Evolutionary conservation across 176 grass and related monocot species (phyloP).

Genomic region (Dendrocalamus sinicus): DNA sequence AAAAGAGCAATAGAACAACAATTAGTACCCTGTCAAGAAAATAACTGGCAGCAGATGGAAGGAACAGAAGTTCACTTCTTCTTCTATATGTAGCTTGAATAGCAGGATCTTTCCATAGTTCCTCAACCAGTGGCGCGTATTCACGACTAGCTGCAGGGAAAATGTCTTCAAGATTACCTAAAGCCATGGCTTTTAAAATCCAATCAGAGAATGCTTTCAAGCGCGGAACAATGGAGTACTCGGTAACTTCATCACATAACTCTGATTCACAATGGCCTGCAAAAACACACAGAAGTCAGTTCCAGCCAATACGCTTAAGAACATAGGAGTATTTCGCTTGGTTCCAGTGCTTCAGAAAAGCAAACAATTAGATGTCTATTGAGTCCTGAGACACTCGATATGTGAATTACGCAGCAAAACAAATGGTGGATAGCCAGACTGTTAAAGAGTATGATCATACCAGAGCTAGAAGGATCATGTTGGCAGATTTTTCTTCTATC

Average conservation of each 20-base stretch:
- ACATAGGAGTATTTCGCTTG: background rate
- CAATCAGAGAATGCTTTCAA: constrained; percentile 88
- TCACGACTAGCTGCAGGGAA: constrained; percentile 84
- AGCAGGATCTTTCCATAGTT: constrained; percentile 93
- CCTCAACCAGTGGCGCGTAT: constrained; percentile 91
- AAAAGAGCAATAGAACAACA: background rate
- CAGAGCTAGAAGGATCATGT: constrained; percentile 55
- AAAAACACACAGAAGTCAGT: constrained; percentile 30
- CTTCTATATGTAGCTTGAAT: constrained; percentile 89
- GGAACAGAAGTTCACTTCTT: constrained; percentile 66
- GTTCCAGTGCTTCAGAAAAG: constrained; percentile 26
- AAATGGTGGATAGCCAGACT: background rate
- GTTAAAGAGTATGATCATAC: constrained; percentile 32
- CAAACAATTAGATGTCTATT: background rate
- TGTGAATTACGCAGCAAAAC: constrained; percentile 19
- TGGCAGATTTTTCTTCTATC: constrained; percentile 52
- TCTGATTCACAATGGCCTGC: constrained; percentile 46
- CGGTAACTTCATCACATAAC: constrained; percentile 42
- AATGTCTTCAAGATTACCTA: constrained; percentile 90
- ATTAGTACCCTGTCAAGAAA: constrained; percentile 88
- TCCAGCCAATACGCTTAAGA: background rate
- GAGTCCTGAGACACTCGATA: constrained; percentile 7
- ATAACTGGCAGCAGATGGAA: constrained; percentile 74
- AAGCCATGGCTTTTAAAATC: constrained; percentile 91
- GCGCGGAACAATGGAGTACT: constrained; percentile 69